Base-by-base conservation (phyloP, 1,139 yeast genomes). In the Zhuliangozyma parablackwelliae region DNA sequence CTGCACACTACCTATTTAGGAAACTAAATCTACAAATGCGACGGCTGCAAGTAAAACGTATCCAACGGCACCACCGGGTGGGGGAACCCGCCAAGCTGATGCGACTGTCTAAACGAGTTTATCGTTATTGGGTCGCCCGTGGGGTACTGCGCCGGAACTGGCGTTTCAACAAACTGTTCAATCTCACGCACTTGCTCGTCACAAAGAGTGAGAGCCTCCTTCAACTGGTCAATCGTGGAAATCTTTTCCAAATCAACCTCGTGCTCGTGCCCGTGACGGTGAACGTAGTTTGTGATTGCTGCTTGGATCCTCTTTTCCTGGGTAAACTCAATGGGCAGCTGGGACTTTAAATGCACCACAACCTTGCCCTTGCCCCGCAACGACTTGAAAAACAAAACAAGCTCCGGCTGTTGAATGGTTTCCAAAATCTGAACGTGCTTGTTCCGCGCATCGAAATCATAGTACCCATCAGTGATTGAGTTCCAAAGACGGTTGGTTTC, bases 401-500 rank as follows among this genome's bases (percentile, higher is more conserved):
- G 64, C 29, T 90, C 85, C 1, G 60, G 54, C 52, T 80, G 75
- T 24, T 80, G 66, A 36, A 89, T 58, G 1, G 51, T 51, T 36
- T 72, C 70, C 42, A 88, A 68, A 7, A 75, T 49, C 31, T 69
- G 69, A 9, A 85, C 89, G 42, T 82, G 82, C 35, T 67, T 63
- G 34, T 68, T 75, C 42, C 78, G 68, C 34, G 72, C 67, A 31
- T 69, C 63, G 59, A 89, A 92, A 56, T 90, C 86, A 55, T 82
- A 88, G 57, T 69, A 84, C 5, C 97, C 97, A 40, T 78, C 72
- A 29, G 76, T 73, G 39, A 92, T 82, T 13, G 78, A 72, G 40
- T 72, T 68, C 78, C 88, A 81, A 56, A 78, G 82, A 47, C 82
- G 67, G 21, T 64, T 56, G 28, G 80, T 71, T 59, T 92, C 97